Evolutionary conservation across 495 filamentous ascomycete genomes (phyloP).

Genomic region (Bombardia bombarda): DNA sequence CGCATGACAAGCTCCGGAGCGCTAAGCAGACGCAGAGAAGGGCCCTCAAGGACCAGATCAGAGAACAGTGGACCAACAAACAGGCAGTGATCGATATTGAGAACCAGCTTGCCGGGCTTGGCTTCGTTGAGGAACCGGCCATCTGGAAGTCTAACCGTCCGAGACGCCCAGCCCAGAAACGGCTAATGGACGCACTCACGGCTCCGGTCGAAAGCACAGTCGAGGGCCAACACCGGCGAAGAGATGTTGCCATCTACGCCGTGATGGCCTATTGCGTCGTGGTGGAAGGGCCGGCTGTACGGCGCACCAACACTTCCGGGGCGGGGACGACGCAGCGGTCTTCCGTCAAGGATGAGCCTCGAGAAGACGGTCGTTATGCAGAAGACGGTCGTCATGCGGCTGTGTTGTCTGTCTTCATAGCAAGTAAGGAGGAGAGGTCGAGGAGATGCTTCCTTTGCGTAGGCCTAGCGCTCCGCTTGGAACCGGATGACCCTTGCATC

Average conservation of each 20-base stretch:
- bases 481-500: constrained; percentile 3
- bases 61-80: constrained; percentile 4
- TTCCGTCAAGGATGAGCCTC: constrained; percentile 2
- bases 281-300: constrained; percentile 1
- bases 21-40: constrained; percentile 1
- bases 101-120: constrained; percentile 1
- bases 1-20: constrained; percentile 1
- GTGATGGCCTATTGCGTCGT: constrained; percentile 2
- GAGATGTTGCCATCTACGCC: constrained; percentile 3
- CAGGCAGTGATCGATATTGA: constrained; percentile 5
- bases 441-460: constrained; percentile 5
- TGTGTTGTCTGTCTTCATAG: constrained; percentile 3
- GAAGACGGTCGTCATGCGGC: constrained; percentile 2
- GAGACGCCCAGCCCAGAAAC: constrained; percentile 4
- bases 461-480: constrained; percentile 1
- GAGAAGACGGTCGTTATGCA: not conserved
- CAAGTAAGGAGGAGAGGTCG: constrained; percentile 1
- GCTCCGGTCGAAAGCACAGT: constrained; percentile 1
- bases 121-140: constrained; percentile 3
- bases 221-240: constrained; percentile 3
- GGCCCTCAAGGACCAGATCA: constrained; percentile 5
- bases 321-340: not conserved
- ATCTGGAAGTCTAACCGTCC: not conserved
- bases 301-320: constrained; percentile 1
- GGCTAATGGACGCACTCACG: constrained; percentile 1